A percentile compares a stretch with the other conserved stretches of the same genome.
Evolutionary conservation across 2,329 filamentous ascomycete genomes (phyloP).

Genomic region (Trichoderma polysporum): DNA sequence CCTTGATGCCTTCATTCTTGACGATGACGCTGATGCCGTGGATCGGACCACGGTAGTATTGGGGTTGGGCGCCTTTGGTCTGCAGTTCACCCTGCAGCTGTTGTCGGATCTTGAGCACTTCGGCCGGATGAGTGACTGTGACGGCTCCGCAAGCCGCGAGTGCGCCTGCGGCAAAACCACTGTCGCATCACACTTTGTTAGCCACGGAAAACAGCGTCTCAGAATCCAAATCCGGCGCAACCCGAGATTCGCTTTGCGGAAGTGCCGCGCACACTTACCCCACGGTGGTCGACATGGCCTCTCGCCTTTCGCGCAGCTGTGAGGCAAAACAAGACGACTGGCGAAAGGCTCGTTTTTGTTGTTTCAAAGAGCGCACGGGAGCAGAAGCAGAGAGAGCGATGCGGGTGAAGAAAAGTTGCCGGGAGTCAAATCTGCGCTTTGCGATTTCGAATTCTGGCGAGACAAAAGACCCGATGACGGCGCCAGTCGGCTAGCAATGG

Average conservation of each 20-base stretch:
- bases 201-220: not conserved
- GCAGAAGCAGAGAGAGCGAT: no score
- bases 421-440: not conserved
- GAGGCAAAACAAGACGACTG: constrained; percentile 1
- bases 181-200: constrained; percentile 30
- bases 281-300: constrained; percentile 21
- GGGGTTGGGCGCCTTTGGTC: constrained; percentile 77
- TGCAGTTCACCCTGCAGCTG: constrained; percentile 96
- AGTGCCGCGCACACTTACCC: constrained; percentile 12
- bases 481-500: constrained; percentile 14
- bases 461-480: constrained; percentile 12
- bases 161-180: constrained; percentile 92
- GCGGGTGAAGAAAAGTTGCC: not conserved
- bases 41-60: constrained; percentile 86
- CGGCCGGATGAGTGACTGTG: constrained; percentile 95
- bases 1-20: constrained; percentile 81
- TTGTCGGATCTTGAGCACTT: constrained; percentile 99
- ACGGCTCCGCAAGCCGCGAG: constrained; percentile 97
- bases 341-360: not conserved
- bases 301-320: constrained; percentile 6
- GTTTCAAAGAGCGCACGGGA: not conserved
- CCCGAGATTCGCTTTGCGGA: not conserved
- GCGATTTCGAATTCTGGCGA: not conserved
- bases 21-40: constrained; percentile 90
- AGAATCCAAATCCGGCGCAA: not conserved